Evolutionary conservation across 331 rosid species (phyloP).

Genomic region (Stylosanthes scabra): DNA sequence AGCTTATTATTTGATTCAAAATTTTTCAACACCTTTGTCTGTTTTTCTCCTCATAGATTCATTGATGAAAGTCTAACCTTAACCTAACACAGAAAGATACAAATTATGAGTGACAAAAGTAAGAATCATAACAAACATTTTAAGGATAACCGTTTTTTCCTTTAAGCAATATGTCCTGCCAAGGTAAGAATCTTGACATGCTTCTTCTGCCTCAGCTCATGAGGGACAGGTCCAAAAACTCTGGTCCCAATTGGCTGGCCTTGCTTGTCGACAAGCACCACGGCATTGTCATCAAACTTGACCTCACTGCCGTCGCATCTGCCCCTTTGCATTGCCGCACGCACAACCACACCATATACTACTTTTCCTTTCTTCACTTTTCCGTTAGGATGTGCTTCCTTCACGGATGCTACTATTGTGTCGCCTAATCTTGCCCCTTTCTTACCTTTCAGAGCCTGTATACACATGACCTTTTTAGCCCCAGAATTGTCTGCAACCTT

Average conservation of each 20-base stretch:
- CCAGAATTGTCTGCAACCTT: conserved; percentile 93
- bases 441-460: conserved; percentile 85
- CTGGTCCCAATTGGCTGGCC: conserved; percentile 89
- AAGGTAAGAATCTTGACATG: conserved; percentile 88
- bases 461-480: conserved; percentile 95
- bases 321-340: conserved; percentile 80
- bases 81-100: conserved; percentile 4
- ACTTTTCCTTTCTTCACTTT: conserved; percentile 85
- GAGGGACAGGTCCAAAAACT: conserved; percentile 92
- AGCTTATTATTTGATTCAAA: not conserved
- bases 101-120: conserved; percentile 9
- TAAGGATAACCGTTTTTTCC: conserved; percentile 13
- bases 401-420: conserved; percentile 87
- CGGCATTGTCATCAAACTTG: conserved; percentile 85
- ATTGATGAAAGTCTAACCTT: conserved; percentile 12
- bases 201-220: conserved; percentile 80
- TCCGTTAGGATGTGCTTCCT: conserved; percentile 90
- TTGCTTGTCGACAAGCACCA: conserved; percentile 86
- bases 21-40: not conserved
- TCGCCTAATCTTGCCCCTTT: conserved; percentile 93
- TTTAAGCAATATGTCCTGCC: conserved; percentile 76
- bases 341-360: conserved; percentile 81
- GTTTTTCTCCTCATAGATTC: conserved; percentile 8
- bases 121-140: conserved; percentile 16
- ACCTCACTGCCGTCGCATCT: conserved; percentile 89